phyloP scores from a whole-genome alignment of 2,329 filamentous ascomycete genomes.

The Cadophora gregata region DNA sequence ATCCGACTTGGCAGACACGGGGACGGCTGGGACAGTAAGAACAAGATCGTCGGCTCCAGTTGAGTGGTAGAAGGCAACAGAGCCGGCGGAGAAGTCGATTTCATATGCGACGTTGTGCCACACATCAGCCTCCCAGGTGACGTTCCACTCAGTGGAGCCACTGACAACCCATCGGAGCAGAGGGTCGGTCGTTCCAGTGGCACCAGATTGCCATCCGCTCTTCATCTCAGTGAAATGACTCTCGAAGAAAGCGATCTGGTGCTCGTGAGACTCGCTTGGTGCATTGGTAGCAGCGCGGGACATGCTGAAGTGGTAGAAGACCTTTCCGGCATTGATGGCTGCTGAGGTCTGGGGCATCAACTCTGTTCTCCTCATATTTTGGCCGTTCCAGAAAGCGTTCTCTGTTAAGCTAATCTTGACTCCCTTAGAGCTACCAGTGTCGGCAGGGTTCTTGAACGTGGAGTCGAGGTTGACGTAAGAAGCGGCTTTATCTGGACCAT shows the following conservation, averaged over 20 bases:
- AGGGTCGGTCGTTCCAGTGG: constrained; percentile 52
- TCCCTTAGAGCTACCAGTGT: constrained; percentile 65
- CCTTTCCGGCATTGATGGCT: constrained; percentile 68
- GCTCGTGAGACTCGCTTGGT: constrained; percentile 65
- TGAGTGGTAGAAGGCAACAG: constrained; percentile 73
- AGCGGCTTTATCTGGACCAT: constrained; percentile 56
- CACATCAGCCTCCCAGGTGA: constrained; percentile 63
- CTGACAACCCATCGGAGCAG: constrained; percentile 70
- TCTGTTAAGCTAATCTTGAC: constrained; percentile 69
- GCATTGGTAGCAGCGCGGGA: constrained; percentile 64
- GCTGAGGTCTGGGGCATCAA: constrained; percentile 73
- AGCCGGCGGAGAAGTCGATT: constrained; percentile 68
- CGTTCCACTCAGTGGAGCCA: constrained; percentile 66
- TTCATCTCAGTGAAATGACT: constrained; percentile 80
- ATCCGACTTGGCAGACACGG: constrained; percentile 66
- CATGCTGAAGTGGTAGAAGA: constrained; percentile 77
- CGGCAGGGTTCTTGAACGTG: constrained; percentile 56
- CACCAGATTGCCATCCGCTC: constrained; percentile 64
- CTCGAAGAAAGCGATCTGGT: constrained; percentile 68
- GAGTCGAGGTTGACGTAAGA: constrained; percentile 54
- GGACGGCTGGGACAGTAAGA: constrained; percentile 64
- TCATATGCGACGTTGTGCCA: constrained; percentile 81
- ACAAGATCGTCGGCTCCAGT: constrained; percentile 63
- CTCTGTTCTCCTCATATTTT: constrained; percentile 75
- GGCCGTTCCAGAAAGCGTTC: constrained; percentile 73